Percentiles rank a stretch among this genome's conserved stretches.
phyloP scores from a whole-genome alignment of 257 asterid species.

The Solanum sejunctum region DNA sequence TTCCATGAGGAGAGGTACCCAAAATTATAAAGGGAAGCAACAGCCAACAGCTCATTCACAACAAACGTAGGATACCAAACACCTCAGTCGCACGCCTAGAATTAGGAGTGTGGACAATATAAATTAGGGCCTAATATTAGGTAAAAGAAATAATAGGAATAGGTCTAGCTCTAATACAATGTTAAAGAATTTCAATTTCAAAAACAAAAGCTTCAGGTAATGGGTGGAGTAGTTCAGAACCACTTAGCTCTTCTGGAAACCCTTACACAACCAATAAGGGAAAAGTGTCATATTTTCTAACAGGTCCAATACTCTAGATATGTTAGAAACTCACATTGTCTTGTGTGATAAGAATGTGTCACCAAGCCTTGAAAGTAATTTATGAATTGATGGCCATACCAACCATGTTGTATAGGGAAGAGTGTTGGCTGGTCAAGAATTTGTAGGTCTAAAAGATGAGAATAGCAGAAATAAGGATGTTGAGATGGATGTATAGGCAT shows the following conservation, averaged over 20 bases:
- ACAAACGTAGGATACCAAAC: neutral
- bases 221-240: neutral
- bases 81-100: neutral
- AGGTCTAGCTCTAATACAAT: neutral
- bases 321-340: neutral
- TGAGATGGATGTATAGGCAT: neutral
- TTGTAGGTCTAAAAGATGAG: neutral
- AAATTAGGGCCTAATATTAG: neutral
- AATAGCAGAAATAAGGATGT: neutral
- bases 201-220: neutral
- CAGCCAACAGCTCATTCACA: neutral
- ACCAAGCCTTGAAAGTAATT: neutral
- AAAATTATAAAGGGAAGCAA: neutral
- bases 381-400: no score
- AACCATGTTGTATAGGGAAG: neutral
- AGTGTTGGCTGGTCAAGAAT: neutral
- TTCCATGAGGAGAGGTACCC: neutral
- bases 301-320: neutral
- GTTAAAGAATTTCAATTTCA: neutral
- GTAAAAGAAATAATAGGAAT: neutral
- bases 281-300: neutral
- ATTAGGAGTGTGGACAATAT: neutral
- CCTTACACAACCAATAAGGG: neutral
- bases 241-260: neutral
- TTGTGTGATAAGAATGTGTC: neutral